A percentile compares a stretch with the other conserved stretches of the same genome.
Evolutionary conservation across 257 asterid species (phyloP).

Genomic region (Haberlea rhodopensis): DNA sequence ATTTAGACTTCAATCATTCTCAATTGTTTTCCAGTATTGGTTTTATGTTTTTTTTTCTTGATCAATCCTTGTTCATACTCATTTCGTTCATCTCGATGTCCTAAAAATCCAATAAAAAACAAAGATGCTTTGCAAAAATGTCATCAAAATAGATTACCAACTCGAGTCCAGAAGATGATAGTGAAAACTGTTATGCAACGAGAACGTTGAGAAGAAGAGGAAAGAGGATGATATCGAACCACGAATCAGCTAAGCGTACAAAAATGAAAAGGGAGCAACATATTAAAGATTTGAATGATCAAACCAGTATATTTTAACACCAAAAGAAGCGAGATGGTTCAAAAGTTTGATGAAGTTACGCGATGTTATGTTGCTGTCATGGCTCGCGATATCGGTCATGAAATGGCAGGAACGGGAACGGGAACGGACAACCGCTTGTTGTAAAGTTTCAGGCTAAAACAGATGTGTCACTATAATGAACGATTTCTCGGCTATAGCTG

Average conservation of each 20-base stretch:
- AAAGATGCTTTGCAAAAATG: conserved; percentile 19
- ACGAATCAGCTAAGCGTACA: conserved; percentile 67
- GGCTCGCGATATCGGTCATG: too few relatives aligned
- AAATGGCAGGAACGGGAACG: too few relatives aligned
- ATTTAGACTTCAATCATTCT: conserved; percentile 52
- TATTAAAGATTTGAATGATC: conserved; percentile 52
- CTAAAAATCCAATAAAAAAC: neutral
- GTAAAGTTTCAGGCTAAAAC: too few relatives aligned
- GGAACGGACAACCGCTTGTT: too few relatives aligned
- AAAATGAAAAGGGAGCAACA: conserved; percentile 64
- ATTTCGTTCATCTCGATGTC: neutral
- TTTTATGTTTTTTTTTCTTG: conserved; percentile 50
- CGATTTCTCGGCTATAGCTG: too few relatives aligned
- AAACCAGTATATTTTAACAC: conserved; percentile 28
- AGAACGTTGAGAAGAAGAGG: conserved; percentile 53
- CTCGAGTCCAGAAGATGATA: conserved; percentile 41
- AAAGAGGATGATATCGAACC: conserved; percentile 64
- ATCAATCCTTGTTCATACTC: conserved; percentile 3
- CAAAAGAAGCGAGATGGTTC: conserved; percentile 25
- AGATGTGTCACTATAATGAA: too few relatives aligned
- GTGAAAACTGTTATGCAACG: conserved; percentile 25
- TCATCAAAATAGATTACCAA: conserved; percentile 29
- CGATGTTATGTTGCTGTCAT: conserved; percentile 15
- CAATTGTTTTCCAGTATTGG: conserved; percentile 56
- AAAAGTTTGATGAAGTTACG: conserved; percentile 28